phyloP scores from a whole-genome alignment of 2,329 filamentous ascomycete genomes.

The Tympanopsis confertula region DNA sequence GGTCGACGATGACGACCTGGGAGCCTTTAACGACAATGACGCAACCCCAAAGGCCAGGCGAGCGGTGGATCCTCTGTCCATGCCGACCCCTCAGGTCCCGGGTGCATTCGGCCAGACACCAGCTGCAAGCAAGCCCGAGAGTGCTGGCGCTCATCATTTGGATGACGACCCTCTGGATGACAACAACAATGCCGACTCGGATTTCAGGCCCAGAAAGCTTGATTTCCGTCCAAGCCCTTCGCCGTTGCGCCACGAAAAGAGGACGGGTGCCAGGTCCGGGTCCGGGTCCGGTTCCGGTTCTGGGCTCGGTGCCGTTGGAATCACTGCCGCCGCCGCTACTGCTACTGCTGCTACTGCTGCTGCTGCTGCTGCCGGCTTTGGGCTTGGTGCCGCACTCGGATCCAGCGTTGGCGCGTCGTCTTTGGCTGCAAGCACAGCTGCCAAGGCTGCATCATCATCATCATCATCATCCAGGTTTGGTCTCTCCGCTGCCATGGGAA shows the following conservation, averaged over 20 bases:
- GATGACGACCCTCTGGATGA: conserved; percentile 3
- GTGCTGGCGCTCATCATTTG: conserved; percentile 17
- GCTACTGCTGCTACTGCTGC: no score
- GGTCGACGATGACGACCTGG: conserved; percentile 15
- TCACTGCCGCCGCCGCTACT: no score
- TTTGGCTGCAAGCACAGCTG: no score
- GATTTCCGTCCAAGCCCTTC: not conserved
- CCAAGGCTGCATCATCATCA: no score
- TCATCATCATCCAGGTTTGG: no score
- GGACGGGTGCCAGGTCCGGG: no score
- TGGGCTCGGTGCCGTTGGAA: no score
- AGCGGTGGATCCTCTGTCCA: conserved; percentile 27
- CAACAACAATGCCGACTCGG: conserved; percentile 10
- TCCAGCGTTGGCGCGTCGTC: no score
- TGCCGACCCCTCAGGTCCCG: conserved; percentile 39
- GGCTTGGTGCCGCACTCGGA: no score
- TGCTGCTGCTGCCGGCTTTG: no score
- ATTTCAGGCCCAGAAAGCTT: not conserved
- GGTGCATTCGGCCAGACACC: conserved; percentile 48
- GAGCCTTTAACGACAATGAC: conserved; percentile 16
- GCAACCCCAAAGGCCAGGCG: conserved; percentile 35
- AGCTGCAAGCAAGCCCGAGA: conserved; percentile 23
- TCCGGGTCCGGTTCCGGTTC: no score
- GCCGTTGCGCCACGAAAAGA: not conserved
- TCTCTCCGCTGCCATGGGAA: not conserved